Evolutionary conservation across 116 monocot genomes (phyloP), one percentile per base, ranked within the genome.

Genomic region (Phalaenopsis hybrid): DNA sequence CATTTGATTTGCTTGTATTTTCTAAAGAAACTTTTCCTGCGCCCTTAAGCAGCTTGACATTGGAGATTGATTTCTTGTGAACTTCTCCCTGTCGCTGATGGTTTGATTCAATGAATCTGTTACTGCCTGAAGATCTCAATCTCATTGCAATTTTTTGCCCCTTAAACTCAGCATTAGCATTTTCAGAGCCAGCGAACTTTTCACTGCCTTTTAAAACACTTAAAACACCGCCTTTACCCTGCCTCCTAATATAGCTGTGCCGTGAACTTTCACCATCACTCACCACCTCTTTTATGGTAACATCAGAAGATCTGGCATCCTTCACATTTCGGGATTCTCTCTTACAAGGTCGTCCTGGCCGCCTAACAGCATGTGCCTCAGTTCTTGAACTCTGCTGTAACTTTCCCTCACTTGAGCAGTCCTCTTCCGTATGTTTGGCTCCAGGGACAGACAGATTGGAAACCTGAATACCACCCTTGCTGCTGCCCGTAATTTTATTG

Each of bases 121-220:
- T 61, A 44, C 18, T 78, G 21, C 48, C 6, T 11, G 48, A 20
- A 67, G 84, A 81, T 2, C 51, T 34, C 31, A 43, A 43, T 41
- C 20, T 41, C 41, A 57, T 85, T 34, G 15, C 25, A 67, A 48
- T 76, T 67, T 82, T 79, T 43, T 84, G 70, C 18, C 46, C 43
- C 78, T 76, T 75, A 33, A 43, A 55, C 63, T 5, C 23, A 52
- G 12, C 68, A 58, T 28, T 74, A 23, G 23, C 55, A 28, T 52
- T 69, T 17, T 81, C 79, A 18, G 52, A 5, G 10, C 65, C 74
- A 49, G 6, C 44, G 4, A 73, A 17, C 80, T 80, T 87, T 74
- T 83, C 83, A 8, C 85, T 86, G 69, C 74, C 85, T 1, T 69
- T 81, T 74, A 82, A 84, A 58, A 86, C 78, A 78, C 77, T 87